Evolutionary conservation across 257 asterid species (phyloP).

Genomic region (Phtheirospermum japonicum): DNA sequence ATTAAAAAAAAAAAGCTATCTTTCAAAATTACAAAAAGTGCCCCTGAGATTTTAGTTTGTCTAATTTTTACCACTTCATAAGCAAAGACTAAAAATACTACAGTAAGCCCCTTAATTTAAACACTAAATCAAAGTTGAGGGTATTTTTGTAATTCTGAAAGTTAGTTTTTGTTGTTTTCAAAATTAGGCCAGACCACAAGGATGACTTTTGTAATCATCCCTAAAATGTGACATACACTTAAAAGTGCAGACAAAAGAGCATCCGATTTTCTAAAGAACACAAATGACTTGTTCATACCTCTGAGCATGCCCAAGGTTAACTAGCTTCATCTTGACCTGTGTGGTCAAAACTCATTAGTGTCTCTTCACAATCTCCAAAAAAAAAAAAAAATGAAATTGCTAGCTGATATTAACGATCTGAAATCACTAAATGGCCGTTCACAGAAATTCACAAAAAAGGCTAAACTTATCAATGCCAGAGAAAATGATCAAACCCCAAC

Average conservation of each 20-base stretch:
- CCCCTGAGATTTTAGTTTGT: background rate
- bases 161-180: no score
- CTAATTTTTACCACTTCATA: background rate
- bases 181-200: no score
- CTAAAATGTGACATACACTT: background rate
- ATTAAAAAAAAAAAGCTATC: background rate
- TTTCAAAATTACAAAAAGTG: background rate
- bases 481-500: background rate
- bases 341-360: conserved; percentile 30
- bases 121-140: no score
- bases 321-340: conserved; percentile 88
- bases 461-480: conserved; percentile 3
- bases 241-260: background rate
- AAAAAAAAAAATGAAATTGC: conserved; percentile 3
- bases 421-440: background rate
- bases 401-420: conserved; percentile 16
- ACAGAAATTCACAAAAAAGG: background rate
- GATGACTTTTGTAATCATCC: no score
- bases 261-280: background rate
- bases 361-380: conserved; percentile 17
- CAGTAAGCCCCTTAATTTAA: no score
- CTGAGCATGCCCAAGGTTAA: conserved; percentile 81
- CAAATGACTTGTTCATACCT: conserved; percentile 41
- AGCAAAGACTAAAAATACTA: no score
- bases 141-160: no score